Evolutionary conservation across 1,139 yeast species (phyloP), one percentile per base, ranked within the genome.

Genomic region (Pichia terricola): DNA sequence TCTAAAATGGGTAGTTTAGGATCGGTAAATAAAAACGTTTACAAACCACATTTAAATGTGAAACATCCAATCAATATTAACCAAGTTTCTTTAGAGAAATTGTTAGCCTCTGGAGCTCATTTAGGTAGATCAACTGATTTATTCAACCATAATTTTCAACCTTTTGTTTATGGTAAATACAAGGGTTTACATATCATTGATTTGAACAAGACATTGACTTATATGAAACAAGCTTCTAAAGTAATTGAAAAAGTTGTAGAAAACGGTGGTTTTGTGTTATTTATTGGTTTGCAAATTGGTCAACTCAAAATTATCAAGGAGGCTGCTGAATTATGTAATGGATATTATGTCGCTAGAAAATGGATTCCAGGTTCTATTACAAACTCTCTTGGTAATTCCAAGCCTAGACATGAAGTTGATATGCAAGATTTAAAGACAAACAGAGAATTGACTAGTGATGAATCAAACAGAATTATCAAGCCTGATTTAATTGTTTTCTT

Each of bases 291-390:
- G 8, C 70, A 84, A 43, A 77, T 79, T 45, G 89, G 88, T 45
- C 94, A 85, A 58, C 77, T 77, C 53, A 73, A 83, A 48, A 74
- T 87, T 1, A 75, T 91, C 42, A 82, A 81, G 57, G 77, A 73
- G 50, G 95, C 96, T 5, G 95, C 97, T 4, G 67, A 70, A 44
- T 75, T 95, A 56, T 70, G 81, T 43, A 72, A 76, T 47, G 96
- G 95, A 10, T 87, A 79, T 65, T 87, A 83, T 58, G 91, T 91
- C 31, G 75, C 85, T 36, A 75, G 78, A 43, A 78, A 91, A 61
- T 91, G 98, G 98, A 78, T 86, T 46, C 96, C 97, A 2, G 98
- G 98, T 53, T 84, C 95, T 28, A 72, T 91, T 53, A 88, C 97
- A 41, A 91, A 91, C 65, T 79, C 87, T 45, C 70, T 80, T 35